A percentile compares a stretch with the other conserved stretches of the same genome.
Evolutionary conservation across 257 asterid genomes (phyloP).

Genomic region (Catharanthus roseus): DNA sequence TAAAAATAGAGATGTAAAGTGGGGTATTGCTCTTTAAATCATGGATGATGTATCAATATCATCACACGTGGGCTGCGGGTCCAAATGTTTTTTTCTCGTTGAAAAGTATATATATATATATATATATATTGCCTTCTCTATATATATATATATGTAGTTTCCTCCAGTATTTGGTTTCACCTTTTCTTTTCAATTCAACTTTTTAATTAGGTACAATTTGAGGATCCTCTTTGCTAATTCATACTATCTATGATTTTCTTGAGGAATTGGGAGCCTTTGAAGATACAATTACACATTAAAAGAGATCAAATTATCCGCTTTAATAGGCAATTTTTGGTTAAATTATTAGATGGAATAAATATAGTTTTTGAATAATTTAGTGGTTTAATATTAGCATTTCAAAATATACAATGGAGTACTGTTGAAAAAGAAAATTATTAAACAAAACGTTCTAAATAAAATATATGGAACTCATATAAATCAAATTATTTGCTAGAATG

Average conservation of each 20-base stretch:
- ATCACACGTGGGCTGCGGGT: slow-evolving; percentile 22
- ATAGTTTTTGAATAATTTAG: no score
- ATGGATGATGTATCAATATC: slow-evolving; percentile 20
- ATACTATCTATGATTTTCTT: neutral
- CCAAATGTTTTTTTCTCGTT: slow-evolving; percentile 20
- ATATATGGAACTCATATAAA: no score
- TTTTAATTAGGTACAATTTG: neutral
- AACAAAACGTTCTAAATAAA: no score
- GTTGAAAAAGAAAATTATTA: no score
- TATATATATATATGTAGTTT: neutral
- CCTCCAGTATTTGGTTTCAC: neutral
- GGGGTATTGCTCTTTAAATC: slow-evolving; percentile 22
- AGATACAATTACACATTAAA: no score
- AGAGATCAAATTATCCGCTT: neutral
- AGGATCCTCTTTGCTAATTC: neutral
- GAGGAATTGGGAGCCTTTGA: neutral
- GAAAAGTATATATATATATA: neutral
- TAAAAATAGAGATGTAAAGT: slow-evolving; percentile 10
- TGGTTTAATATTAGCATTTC: no score
- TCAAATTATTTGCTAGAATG: no score
- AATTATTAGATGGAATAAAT: no score
- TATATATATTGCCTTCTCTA: neutral
- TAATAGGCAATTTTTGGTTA: no score
- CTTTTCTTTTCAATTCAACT: neutral
- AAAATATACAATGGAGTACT: no score